Base-by-base conservation (phyloP, 768 basidiomycete genomes). In the Arthromyces matolae region DNA sequence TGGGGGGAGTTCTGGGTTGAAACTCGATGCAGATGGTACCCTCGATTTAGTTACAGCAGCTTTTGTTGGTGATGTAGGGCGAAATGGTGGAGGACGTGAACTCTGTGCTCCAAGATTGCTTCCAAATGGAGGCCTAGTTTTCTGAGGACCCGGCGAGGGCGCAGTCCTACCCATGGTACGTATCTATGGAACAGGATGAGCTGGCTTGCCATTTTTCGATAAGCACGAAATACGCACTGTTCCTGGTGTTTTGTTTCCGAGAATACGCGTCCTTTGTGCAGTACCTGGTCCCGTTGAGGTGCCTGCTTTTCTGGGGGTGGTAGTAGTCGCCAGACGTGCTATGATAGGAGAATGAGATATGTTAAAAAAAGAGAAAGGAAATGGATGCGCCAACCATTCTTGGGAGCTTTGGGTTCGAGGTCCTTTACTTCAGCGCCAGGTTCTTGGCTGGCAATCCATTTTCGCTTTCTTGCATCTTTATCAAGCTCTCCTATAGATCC, bases 381-480 rank as follows among this genome's bases (percentile, higher is more conserved):
- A 38, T 34, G 33, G 37, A 28, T 42, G 12, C 18, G 55, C 76
- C 39, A 56, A 87, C 86, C 83, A 59, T 69, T 81, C 70, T 88
- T 89, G 29, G 68, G 29, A 0, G 76, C 75, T 56, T 80, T 77
- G 34, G 75, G 51, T 31, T 56, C 54, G 33, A 37, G 41, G 36
- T 52, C 61, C 59, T 67, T 51, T 23, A 63, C 71, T 27, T 68
- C 68, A 39, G 71, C 72, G 24, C 64, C 63, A 22, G 65, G 71
- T 39, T 81, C 78, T 58, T 84, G 83, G 42, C 79, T 76, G 14
- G 79, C 83, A 4, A 81, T 77, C 85, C 85, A 87, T 63, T 89
- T 89, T 54, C 89, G 70, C 63, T 90, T 91, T 50, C 84, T 74
- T 47, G 82, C 81, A 45, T 72, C 79, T 54, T 78, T 75, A 53